Percentiles rank a stretch among this genome's conserved stretches.
phyloP scores from a whole-genome alignment of 2,329 filamentous ascomycete species.

The Clonostachys solani region DNA sequence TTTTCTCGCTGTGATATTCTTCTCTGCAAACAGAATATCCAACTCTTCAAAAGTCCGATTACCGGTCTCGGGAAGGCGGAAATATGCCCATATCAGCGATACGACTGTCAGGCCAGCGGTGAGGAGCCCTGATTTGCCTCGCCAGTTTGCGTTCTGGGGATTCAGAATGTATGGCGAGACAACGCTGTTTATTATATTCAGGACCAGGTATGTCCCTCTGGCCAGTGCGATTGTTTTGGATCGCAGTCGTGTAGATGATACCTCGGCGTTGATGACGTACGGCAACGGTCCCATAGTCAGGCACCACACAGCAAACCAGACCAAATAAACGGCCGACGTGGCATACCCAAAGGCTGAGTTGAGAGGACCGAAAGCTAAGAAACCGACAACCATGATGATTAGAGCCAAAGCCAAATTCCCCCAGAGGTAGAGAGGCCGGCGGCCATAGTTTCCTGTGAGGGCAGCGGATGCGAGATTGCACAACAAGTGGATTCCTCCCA shows the following conservation, averaged over 20 bases:
- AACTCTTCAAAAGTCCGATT: slow-evolving; percentile 50
- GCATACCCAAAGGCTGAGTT: not conserved
- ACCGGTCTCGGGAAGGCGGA: slow-evolving; percentile 50
- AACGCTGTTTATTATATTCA: slow-evolving; percentile 39
- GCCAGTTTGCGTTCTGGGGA: slow-evolving; percentile 38
- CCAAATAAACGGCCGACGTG: slow-evolving; percentile 27
- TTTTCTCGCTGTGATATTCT: slow-evolving; percentile 31
- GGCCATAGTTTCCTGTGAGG: slow-evolving; percentile 34
- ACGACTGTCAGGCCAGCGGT: slow-evolving; percentile 37
- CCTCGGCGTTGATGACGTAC: slow-evolving; percentile 37
- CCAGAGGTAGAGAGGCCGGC: slow-evolving; percentile 35
- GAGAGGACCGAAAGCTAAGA: not conserved
- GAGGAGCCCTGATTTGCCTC: slow-evolving; percentile 41
- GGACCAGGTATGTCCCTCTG: slow-evolving; percentile 40
- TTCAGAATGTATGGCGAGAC: slow-evolving; percentile 42
- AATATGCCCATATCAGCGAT: slow-evolving; percentile 44
- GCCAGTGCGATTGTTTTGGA: slow-evolving; percentile 40
- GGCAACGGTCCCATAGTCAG: slow-evolving; percentile 38
- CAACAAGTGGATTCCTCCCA: slow-evolving; percentile 36
- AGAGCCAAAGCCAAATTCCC: slow-evolving; percentile 8
- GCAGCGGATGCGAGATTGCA: slow-evolving; percentile 42
- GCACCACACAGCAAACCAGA: slow-evolving; percentile 38
- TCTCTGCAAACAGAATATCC: slow-evolving; percentile 45
- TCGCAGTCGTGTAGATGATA: slow-evolving; percentile 35
- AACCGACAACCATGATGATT: not conserved